Conservation (phyloP, 352 stramenopile genomes). For the Globisporangium recalcitrans region DNA sequence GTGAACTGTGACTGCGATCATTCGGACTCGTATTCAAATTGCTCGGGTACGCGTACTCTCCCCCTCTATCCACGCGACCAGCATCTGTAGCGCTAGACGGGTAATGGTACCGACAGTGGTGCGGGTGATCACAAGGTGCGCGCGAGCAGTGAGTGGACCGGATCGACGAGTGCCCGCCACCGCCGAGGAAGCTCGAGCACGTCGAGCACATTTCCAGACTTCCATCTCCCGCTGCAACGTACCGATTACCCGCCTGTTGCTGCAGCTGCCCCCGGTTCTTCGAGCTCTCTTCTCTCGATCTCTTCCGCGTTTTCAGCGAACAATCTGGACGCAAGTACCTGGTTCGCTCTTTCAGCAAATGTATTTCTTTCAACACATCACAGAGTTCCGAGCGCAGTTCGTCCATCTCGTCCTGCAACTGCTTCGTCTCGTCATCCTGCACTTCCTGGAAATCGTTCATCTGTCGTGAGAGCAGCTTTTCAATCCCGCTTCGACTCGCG, state of each 20-base stretch:
- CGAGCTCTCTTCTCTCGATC: not conserved
- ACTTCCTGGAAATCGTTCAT: slow-evolving; percentile 40
- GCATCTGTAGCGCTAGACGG: not conserved
- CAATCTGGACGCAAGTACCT: slow-evolving; percentile 50
- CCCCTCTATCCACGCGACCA: not conserved
- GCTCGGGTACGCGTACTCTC: not conserved
- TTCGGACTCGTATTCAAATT: not conserved
- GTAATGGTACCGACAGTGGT: slow-evolving; percentile 9
- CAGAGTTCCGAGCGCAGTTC: slow-evolving; percentile 62
- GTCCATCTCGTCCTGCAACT: slow-evolving; percentile 55
- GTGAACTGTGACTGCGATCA: not conserved
- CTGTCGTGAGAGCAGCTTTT: slow-evolving; percentile 43
- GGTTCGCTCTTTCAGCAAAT: slow-evolving; percentile 61
- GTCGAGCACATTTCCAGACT: slow-evolving; percentile 1
- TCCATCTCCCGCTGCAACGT: not conserved
- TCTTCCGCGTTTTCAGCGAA: slow-evolving; percentile 4
- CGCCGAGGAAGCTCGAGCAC: not conserved
- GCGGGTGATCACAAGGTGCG: not conserved
- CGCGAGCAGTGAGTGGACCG: not conserved
- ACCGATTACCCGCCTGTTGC: not conserved
- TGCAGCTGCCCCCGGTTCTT: not conserved
- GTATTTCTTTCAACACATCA: slow-evolving; percentile 58
- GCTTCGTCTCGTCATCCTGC: slow-evolving; percentile 50
- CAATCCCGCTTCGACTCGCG: slow-evolving; percentile 38
- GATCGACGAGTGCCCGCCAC: not conserved